These are phyloP conservation scores for Pseudocercospora vitis DNA, from an alignment of 2,329 filamentous ascomycete species.

Conservation along the genomic window DNA sequence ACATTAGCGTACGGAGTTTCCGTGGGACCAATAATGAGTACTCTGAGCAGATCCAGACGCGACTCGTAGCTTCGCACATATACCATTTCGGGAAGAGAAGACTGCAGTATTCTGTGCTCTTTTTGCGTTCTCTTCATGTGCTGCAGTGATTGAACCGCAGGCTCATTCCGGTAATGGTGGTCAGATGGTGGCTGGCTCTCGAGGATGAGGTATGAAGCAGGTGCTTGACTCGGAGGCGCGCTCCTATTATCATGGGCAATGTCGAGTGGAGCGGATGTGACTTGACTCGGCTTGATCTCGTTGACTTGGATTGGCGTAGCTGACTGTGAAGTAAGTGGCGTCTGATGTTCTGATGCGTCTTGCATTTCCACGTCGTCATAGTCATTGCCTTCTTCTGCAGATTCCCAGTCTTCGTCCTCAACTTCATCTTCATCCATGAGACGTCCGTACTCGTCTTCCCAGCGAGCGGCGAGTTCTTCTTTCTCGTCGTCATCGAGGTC, in stretches of 20 bases:
- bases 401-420: slow-evolving; percentile 46
- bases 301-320: slow-evolving; percentile 20
- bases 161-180: slow-evolving; percentile 43
- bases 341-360: slow-evolving; percentile 25
- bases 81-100: slow-evolving; percentile 56
- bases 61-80: slow-evolving; percentile 61
- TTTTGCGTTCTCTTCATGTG: slow-evolving; percentile 55
- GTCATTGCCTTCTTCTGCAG: slow-evolving; percentile 33
- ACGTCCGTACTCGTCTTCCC: slow-evolving; percentile 48
- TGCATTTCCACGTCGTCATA: slow-evolving; percentile 26
- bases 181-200: slow-evolving; percentile 46
- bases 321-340: slow-evolving; percentile 27
- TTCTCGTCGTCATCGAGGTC: slow-evolving; percentile 36
- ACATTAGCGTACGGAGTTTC: slow-evolving; percentile 63
- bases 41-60: slow-evolving; percentile 58
- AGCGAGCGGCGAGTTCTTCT: slow-evolving; percentile 28
- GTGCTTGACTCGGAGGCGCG: slow-evolving; percentile 11
- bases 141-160: slow-evolving; percentile 29
- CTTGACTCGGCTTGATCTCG: background rate
- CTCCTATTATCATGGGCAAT: background rate
- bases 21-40: slow-evolving; percentile 58
- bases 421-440: slow-evolving; percentile 45
- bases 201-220: slow-evolving; percentile 37
- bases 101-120: slow-evolving; percentile 58
- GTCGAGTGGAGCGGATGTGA: background rate